Percentiles rank a stretch among this genome's conserved stretches.
Evolutionary conservation across 805 yeast species (phyloP).

Genomic region (Metschnikowia baotianmanensis): DNA sequence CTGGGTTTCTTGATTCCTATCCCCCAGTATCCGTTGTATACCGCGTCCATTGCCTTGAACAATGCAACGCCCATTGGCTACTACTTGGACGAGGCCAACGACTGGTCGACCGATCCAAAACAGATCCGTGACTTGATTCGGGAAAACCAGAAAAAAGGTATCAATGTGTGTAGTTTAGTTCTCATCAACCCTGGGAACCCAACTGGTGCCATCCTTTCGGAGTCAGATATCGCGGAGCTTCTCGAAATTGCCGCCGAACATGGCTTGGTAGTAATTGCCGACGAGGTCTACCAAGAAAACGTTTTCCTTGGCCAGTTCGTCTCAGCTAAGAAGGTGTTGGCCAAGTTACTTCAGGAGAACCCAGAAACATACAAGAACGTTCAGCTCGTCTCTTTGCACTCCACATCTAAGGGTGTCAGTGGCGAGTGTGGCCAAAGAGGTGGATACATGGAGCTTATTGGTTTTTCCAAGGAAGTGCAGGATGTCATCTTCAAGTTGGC

Average conservation of each 20-base stretch:
- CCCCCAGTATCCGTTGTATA: conserved; percentile 96
- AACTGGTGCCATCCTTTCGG: conserved; percentile 80
- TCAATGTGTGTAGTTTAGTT: conserved; percentile 74
- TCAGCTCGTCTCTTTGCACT: conserved; percentile 89
- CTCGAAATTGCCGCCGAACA: conserved; percentile 79
- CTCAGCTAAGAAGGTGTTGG: conserved; percentile 79
- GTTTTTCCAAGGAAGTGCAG: conserved; percentile 67
- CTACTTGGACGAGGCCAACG: conserved; percentile 71
- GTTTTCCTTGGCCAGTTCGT: conserved; percentile 77
- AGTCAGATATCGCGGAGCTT: conserved; percentile 65
- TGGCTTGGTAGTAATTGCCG: conserved; percentile 87
- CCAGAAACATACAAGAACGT: conserved; percentile 63
- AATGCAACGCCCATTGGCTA: conserved; percentile 84
- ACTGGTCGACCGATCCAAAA: conserved; percentile 80
- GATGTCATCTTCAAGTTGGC: conserved; percentile 80
- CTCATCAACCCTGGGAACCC: conserved; percentile 99
- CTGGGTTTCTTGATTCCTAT: conserved; percentile 90
- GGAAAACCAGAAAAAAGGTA: conserved; percentile 48
- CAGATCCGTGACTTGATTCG: conserved; percentile 57
- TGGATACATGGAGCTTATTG: conserved; percentile 93
- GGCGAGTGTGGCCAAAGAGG: conserved; percentile 99
- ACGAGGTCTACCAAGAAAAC: conserved; percentile 97
- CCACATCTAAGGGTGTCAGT: conserved; percentile 95
- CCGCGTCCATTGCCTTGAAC: conserved; percentile 88
- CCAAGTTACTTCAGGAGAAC: conserved; percentile 53